phyloP scores from a whole-genome alignment of 768 basidiomycete species.

The Scleroderma citrinum region DNA sequence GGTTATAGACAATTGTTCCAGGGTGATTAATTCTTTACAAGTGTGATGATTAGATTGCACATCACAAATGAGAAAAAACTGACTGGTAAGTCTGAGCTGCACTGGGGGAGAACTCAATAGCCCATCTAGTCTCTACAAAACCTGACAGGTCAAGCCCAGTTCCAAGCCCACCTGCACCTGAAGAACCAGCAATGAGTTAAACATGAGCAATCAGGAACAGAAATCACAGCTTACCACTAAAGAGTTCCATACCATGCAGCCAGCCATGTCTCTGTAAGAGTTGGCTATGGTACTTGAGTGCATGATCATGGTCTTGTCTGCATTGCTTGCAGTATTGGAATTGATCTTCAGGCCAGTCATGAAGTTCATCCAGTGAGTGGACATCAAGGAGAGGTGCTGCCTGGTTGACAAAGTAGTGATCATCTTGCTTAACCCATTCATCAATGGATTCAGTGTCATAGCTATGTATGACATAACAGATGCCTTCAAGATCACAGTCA shows the following conservation, averaged over 20 bases:
- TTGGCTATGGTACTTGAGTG: constrained; percentile 22
- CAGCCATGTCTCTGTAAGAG: constrained; percentile 36
- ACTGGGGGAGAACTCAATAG: constrained; percentile 57
- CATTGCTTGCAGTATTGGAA: constrained; percentile 40
- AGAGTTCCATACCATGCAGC: constrained; percentile 60
- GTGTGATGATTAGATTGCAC: constrained; percentile 1
- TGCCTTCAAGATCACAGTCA: constrained; percentile 44
- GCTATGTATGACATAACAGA: constrained; percentile 43
- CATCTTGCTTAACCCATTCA: constrained; percentile 43
- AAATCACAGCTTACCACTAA: constrained; percentile 44
- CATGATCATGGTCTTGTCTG: constrained; percentile 24
- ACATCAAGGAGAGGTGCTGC: constrained; percentile 14
- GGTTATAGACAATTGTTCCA: constrained; percentile 53
- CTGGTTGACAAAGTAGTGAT: constrained; percentile 54
- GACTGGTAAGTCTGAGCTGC: constrained; percentile 64
- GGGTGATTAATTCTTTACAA: constrained; percentile 57
- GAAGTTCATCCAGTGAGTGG: constrained; percentile 16
- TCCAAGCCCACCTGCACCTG: constrained; percentile 73
- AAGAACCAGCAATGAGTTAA: neutral
- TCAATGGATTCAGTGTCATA: constrained; percentile 26
- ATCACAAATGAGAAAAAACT: constrained; percentile 10
- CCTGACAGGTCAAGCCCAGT: constrained; percentile 58
- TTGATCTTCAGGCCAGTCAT: constrained; percentile 19
- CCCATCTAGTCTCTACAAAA: constrained; percentile 61
- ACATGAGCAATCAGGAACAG: neutral